Base-by-base conservation (phyloP, 139 green algal genomes). In the Deuterostichococcus epilithicus region DNA sequence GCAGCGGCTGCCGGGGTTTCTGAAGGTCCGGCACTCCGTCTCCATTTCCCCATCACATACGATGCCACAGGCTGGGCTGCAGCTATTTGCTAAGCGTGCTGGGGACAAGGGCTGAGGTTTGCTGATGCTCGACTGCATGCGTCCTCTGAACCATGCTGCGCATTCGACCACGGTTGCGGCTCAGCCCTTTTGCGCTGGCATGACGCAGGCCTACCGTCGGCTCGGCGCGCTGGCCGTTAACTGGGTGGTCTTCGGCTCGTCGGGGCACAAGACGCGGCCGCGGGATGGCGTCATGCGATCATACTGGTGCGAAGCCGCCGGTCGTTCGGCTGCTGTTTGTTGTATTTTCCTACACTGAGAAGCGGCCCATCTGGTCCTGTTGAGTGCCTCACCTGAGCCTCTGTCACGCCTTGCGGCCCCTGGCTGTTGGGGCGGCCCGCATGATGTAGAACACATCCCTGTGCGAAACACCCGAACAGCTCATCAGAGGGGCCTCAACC, bases 181-280 rank as follows among this genome's bases (percentile, higher is more conserved):
- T n/a, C n/a, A n/a, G n/a, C n/a, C n/a, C n/a, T n/a, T n/a, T n/a
- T n/a, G n/a, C n/a, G n/a, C n/a, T n/a, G n/a, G 13, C 52, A 63
- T 28, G n/a, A 28, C 18, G 52, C 34, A 67, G 60, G 47, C 78
- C 23, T 82, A 79, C 36, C 67, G 72, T 37, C 30, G 39, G 1
- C 70, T 73, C 18, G 78, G 67, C 20, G 78, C 37, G 1, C 58
- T 82, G 32, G 78, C 52, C 6, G 67, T 82, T 5, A 78, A 79
- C 52, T 82, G 78, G 78, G 66, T 63, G 34, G 58, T 77, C 26
- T 87, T 87, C 68, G 83, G 83, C 32, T 84, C 76, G n/a, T 81
- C 76, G 33, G 83, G 81, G 0, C 72, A 81, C 44, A 59, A 42
- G 37, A 52, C 10, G 23, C 72, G 77, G 0, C 83, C 80, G 1